Evolutionary conservation across 1,139 yeast genomes (phyloP), one percentile per base, ranked within the genome.

Genomic region (Pichia sp.): DNA sequence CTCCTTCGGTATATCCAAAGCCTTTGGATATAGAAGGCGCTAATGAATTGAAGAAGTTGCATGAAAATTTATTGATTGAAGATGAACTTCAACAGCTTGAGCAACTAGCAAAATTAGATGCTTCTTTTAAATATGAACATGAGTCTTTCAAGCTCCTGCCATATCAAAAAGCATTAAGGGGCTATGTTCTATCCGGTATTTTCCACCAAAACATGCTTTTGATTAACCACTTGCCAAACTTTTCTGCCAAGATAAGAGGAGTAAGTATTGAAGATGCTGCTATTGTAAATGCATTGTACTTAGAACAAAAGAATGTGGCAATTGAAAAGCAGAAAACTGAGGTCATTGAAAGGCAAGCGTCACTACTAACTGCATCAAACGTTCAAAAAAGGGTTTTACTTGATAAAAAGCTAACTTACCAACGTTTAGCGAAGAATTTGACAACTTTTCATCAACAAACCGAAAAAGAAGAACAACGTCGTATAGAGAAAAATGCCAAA

Each of bases 401-500:
- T 54, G 53, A 56, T 42, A 54, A 71, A 63, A 64, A 59, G 48
- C 67, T 62, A 13, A 61, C 60, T 43, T 62, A 59, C 40, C 56
- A 61, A 23, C 62, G 61, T 45, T 56, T 70, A 26, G 68, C 68
- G 15, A 64, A 60, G 53, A 63, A 64, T n/a, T 57, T 69, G 4
- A 49, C 57, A 15, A 59, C 56, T 51, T 65, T 62, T 57, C 73
- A 70, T 57, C 74, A 76, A 44, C 82, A 77, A 61, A 84, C 88
- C 16, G 98, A 92, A 70, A 87, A 85, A 67, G 99, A 93, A 63
- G 99, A 93, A 70, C 85, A 87, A 58, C 86, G 83, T 70, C 84
- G 92, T 64, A 73, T 88, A 54, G 99, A 95, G 70, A 83, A 85
- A 66, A 92, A 90, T 46, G 98, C 99, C 44, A 93, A 90, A 70